Conservation (phyloP, 495 filamentous ascomycete species). For the Thermothielavioides terrestris region DNA sequence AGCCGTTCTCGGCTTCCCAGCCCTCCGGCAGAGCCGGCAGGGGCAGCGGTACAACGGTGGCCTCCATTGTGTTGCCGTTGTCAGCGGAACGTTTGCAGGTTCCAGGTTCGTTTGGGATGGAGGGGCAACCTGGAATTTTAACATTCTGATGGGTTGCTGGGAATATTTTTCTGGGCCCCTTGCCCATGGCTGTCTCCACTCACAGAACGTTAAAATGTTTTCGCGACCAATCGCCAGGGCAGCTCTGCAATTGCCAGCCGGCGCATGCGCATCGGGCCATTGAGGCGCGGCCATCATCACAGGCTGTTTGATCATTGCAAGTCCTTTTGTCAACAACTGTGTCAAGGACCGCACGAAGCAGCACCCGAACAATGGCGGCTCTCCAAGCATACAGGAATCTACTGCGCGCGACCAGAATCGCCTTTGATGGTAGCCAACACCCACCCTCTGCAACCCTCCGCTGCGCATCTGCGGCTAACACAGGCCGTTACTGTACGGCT, state of each 20-base stretch:
- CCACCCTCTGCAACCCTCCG: neutral
- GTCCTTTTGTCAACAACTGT: no score
- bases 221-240: no score
- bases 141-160: neutral
- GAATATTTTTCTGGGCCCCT: conserved; percentile 21
- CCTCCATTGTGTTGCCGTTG: conserved; percentile 30
- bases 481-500: no score
- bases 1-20: conserved; percentile 86
- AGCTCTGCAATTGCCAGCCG: neutral
- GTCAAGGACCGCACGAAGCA: conserved; percentile 6
- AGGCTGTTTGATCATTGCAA: no score
- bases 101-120: conserved; percentile 1
- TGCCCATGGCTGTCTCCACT: neutral
- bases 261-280: neutral
- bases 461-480: conserved; percentile 2
- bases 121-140: conserved; percentile 20
- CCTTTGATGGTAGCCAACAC: conserved; percentile 61
- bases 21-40: conserved; percentile 71
- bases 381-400: conserved; percentile 73
- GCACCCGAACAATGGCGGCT: conserved; percentile 56
- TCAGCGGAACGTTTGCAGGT: conserved; percentile 1
- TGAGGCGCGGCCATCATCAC: no score
- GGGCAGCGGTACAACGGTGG: conserved; percentile 36
- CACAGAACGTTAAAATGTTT: no score
- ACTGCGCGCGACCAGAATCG: conserved; percentile 70